Evolutionary conservation across 805 yeast genomes (phyloP).

Genomic region (Ogataea paradorogensis): DNA sequence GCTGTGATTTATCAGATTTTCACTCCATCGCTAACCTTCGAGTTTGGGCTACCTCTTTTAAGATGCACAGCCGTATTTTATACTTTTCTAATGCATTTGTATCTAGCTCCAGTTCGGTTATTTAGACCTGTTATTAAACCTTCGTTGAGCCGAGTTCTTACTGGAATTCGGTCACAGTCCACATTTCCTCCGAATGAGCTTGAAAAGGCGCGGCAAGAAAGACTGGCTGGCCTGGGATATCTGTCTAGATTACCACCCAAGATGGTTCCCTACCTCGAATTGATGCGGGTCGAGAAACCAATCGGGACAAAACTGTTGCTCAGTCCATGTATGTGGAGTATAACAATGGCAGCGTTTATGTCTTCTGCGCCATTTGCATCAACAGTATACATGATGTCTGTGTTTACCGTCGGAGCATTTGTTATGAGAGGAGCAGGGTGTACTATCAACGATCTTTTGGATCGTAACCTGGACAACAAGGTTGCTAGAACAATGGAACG

Average conservation of each 20-base stretch:
- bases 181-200: conserved; percentile 40
- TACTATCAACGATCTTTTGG: conserved; percentile 87
- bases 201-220: conserved; percentile 48
- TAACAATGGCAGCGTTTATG: conserved; percentile 81
- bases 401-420: conserved; percentile 81
- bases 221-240: conserved; percentile 46
- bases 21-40: neutral
- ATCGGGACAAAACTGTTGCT: conserved; percentile 87
- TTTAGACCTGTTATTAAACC: conserved; percentile 2
- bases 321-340: conserved; percentile 90
- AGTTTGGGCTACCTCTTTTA: neutral
- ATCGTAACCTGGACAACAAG: conserved; percentile 74
- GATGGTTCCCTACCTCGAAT: conserved; percentile 86
- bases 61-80: neutral
- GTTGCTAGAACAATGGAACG: conserved; percentile 87
- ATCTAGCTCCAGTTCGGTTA: conserved; percentile 2
- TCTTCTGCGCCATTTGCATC: conserved; percentile 65
- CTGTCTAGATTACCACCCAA: conserved; percentile 64
- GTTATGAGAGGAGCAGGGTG: conserved; percentile 99
- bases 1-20: no score
- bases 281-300: conserved; percentile 91
- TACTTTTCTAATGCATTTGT: conserved; percentile 1
- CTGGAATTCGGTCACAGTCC: conserved; percentile 10
- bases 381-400: conserved; percentile 57
- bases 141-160: neutral